Evolutionary conservation across 371 early-diverging fungal genomes (phyloP).

Genomic region (Mortierella sp.): DNA sequence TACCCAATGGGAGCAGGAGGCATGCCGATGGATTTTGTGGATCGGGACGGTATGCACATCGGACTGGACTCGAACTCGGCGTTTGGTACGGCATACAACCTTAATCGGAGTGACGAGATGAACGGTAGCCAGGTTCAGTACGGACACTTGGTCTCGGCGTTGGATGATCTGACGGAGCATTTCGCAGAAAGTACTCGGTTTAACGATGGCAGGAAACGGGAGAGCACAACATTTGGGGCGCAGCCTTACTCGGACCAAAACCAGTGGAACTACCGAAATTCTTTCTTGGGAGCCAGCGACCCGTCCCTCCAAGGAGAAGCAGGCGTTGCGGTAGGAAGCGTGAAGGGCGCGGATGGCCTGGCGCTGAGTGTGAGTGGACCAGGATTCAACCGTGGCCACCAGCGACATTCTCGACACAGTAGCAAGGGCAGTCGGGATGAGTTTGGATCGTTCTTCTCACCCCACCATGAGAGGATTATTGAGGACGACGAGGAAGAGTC

Average conservation of each 20-base stretch:
- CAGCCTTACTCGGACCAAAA: slow-evolving; percentile 17
- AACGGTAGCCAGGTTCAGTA: slow-evolving; percentile 43
- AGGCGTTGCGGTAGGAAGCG: neutral
- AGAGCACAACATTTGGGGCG: slow-evolving; percentile 25
- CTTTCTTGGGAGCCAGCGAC: slow-evolving; percentile 11
- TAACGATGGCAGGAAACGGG: slow-evolving; percentile 44
- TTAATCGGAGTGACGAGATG: slow-evolving; percentile 21
- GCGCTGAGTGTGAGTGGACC: slow-evolving; percentile 17
- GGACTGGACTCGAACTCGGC: slow-evolving; percentile 25
- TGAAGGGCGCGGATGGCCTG: slow-evolving; percentile 12
- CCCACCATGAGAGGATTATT: slow-evolving; percentile 52
- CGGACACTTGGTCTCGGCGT: slow-evolving; percentile 50
- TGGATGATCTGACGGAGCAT: slow-evolving; percentile 56
- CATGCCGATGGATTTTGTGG: slow-evolving; percentile 36
- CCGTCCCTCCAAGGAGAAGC: slow-evolving; percentile 8
- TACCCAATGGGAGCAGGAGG: slow-evolving; percentile 17
- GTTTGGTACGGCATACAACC: slow-evolving; percentile 13
- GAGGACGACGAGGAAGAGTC: slow-evolving; percentile 58
- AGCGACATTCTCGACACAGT: slow-evolving; percentile 51
- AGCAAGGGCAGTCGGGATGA: slow-evolving; percentile 57
- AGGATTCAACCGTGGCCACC: slow-evolving; percentile 39
- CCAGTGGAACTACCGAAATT: slow-evolving; percentile 42
- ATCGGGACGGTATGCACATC: slow-evolving; percentile 42
- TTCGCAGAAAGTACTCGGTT: slow-evolving; percentile 52
- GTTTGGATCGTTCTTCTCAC: slow-evolving; percentile 46